Evolutionary conservation across 2,329 filamentous ascomycete genomes (phyloP).

Genomic region (Colletotrichum phormii): DNA sequence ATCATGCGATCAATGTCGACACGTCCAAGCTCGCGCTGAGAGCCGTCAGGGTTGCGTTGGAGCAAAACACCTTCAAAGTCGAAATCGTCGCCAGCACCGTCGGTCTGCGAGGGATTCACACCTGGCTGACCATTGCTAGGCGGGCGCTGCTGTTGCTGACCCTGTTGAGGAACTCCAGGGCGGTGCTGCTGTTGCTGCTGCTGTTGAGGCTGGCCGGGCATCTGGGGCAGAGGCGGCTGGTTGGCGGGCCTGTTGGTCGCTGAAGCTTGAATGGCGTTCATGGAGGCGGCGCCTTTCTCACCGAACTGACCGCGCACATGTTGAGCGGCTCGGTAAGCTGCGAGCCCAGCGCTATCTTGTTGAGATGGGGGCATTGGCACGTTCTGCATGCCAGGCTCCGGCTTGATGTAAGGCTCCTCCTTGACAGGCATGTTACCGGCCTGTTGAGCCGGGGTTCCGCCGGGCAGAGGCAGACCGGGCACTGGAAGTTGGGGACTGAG

Average conservation of each 20-base stretch:
- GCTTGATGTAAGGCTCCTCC: slow-evolving; percentile 60
- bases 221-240: slow-evolving; percentile 47
- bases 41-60: slow-evolving; percentile 64
- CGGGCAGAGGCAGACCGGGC: slow-evolving; percentile 43
- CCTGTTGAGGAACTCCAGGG: slow-evolving; percentile 39
- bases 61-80: slow-evolving; percentile 70
- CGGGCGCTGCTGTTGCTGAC: slow-evolving; percentile 45
- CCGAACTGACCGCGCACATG: slow-evolving; percentile 72
- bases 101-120: slow-evolving; percentile 65
- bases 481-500: slow-evolving; percentile 48
- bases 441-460: slow-evolving; percentile 51
- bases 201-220: slow-evolving; percentile 40
- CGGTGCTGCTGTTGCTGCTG: slow-evolving; percentile 37
- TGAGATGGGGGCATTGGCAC: slow-evolving; percentile 35
- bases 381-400: slow-evolving; percentile 55
- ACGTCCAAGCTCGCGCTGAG: slow-evolving; percentile 66
- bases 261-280: slow-evolving; percentile 69
- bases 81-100: slow-evolving; percentile 75
- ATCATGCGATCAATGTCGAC: slow-evolving; percentile 77
- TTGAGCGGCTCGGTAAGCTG: slow-evolving; percentile 66
- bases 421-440: slow-evolving; percentile 53
- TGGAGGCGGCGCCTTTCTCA: slow-evolving; percentile 72
- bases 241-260: slow-evolving; percentile 42
- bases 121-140: slow-evolving; percentile 40
- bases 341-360: slow-evolving; percentile 49